Evolutionary conservation across 2,329 filamentous ascomycete genomes (phyloP).

Genomic region (Blumeriella jaapii): DNA sequence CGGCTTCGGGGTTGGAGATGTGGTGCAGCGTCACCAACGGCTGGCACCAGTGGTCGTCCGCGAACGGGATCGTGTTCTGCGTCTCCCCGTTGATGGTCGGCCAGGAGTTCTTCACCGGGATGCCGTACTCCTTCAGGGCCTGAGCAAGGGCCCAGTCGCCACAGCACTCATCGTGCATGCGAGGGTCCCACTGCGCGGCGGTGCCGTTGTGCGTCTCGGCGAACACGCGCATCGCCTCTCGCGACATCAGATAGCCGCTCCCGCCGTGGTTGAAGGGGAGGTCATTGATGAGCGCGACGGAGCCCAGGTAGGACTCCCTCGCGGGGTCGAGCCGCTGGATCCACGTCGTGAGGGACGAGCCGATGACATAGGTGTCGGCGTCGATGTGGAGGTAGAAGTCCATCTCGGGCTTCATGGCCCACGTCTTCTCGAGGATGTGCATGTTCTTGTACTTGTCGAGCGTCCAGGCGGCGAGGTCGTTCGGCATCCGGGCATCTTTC

Average conservation of each 20-base stretch:
- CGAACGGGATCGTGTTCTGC: conserved; percentile 37
- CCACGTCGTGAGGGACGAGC: conserved; percentile 35
- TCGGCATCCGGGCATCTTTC: conserved; percentile 20
- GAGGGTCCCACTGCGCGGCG: conserved; percentile 36
- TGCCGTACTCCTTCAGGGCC: conserved; percentile 35
- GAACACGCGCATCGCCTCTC: conserved; percentile 39
- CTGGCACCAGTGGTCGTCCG: conserved; percentile 39
- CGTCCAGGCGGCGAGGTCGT: conserved; percentile 35
- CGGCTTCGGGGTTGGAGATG: conserved; percentile 31
- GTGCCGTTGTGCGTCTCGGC: conserved; percentile 32
- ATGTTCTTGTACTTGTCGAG: conserved; percentile 53
- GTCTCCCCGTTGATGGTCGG: conserved; percentile 46
- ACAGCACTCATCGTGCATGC: conserved; percentile 34
- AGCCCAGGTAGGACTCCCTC: conserved; percentile 39
- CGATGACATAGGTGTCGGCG: conserved; percentile 45
- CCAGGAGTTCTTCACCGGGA: conserved; percentile 32
- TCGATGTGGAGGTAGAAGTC: conserved; percentile 51
- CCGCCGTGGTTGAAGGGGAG: conserved; percentile 44
- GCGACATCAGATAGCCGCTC: conserved; percentile 41
- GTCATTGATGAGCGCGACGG: conserved; percentile 32
- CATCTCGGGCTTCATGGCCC: conserved; percentile 36
- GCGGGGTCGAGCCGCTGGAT: conserved; percentile 10
- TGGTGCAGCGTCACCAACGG: conserved; percentile 45
- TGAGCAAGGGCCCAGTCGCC: conserved; percentile 40
- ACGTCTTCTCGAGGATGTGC: conserved; percentile 45